phyloP scores from a whole-genome alignment of 495 filamentous ascomycete species.

The Aspergillus olivimuriae region DNA sequence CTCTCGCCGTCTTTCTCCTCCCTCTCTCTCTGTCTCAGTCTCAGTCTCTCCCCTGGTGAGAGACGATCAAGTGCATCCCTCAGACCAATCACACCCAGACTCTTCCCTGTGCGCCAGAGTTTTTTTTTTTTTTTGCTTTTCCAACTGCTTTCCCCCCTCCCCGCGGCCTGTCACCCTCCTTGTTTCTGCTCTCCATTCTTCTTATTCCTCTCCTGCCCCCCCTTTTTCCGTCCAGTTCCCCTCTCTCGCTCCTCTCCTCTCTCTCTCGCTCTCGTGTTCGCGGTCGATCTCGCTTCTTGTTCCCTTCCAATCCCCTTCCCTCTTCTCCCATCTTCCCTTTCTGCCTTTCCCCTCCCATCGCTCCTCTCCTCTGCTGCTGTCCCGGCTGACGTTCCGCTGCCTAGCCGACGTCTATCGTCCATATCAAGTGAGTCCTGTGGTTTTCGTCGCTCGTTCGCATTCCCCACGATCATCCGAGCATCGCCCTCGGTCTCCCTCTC shows the following conservation, averaged over 20 bases:
- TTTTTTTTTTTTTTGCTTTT: neutral
- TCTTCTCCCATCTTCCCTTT: constrained; percentile 8
- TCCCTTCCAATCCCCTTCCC: constrained; percentile 12
- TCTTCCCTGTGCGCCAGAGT: neutral
- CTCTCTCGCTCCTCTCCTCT: constrained; percentile 6
- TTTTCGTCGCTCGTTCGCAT: constrained; percentile 8
- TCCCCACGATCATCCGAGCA: neutral
- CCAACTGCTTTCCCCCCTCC: constrained; percentile 13
- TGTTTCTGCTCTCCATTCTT: constrained; percentile 1
- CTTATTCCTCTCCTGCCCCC: constrained; percentile 11
- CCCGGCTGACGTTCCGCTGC: no score
- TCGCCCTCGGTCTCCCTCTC: neutral
- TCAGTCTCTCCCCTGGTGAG: no score
- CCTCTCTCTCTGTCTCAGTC: no score
- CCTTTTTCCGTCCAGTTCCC: constrained; percentile 1
- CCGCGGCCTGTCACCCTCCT: constrained; percentile 9
- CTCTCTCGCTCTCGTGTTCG: constrained; percentile 24
- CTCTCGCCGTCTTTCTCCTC: no score
- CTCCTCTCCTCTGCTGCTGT: no score
- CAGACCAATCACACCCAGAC: no score
- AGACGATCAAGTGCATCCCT: no score
- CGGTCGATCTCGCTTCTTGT: no score
- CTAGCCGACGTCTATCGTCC: constrained; percentile 52
- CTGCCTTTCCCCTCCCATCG: constrained; percentile 16
- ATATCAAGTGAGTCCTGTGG: constrained; percentile 48